Conservation (phyloP, 1,284 basidiomycete genomes). For the Cryptococcus sp. region DNA sequence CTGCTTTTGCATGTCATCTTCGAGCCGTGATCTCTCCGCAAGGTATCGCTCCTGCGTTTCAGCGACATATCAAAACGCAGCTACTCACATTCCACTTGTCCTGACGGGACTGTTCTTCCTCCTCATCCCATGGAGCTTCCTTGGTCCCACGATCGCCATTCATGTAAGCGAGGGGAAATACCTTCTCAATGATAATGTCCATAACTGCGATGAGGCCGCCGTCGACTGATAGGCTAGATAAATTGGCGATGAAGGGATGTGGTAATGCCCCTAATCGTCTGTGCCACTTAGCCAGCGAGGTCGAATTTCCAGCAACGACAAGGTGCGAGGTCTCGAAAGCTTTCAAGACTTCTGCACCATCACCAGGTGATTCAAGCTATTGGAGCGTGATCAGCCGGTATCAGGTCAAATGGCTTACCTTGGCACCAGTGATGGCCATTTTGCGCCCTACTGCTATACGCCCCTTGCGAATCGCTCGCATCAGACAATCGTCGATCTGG, state of each 20-base stretch:
- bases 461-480: constrained; percentile 67
- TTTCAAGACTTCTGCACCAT: constrained; percentile 79
- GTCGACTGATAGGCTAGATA: constrained; percentile 77
- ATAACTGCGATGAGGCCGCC: constrained; percentile 77
- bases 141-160: constrained; percentile 60
- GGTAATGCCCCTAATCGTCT: constrained; percentile 75
- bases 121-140: constrained; percentile 67
- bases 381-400: neutral
- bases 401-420: constrained; percentile 58
- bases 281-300: constrained; percentile 84
- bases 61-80: neutral
- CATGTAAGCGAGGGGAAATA: constrained; percentile 53
- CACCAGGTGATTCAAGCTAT: constrained; percentile 71
- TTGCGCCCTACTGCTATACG: constrained; percentile 77
- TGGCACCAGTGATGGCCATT: constrained; percentile 75
- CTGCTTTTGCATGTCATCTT: constrained; percentile 35
- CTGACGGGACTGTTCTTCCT: constrained; percentile 65
- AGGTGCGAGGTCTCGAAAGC: constrained; percentile 70
- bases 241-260: constrained; percentile 65
- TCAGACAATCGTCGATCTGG: constrained; percentile 70
- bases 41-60: constrained; percentile 38
- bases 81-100: constrained; percentile 70
- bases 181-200: constrained; percentile 74
- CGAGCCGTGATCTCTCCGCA: constrained; percentile 37
- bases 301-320: constrained; percentile 76